phyloP scores from a whole-genome alignment of 148 eudicot genomes.

The Heliamphora exappendiculata region DNA sequence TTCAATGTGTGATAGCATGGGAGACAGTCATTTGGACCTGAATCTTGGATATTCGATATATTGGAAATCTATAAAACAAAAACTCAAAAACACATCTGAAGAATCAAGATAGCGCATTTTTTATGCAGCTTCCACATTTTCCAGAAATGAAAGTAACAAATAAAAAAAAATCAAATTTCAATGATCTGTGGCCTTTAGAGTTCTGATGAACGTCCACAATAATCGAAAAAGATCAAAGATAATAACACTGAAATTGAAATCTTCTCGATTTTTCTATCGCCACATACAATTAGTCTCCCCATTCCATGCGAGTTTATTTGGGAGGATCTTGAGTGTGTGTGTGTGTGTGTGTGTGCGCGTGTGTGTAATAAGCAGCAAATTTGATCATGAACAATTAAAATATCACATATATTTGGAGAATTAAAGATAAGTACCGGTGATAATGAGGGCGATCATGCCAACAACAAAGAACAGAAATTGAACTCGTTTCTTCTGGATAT shows the following conservation, averaged over 20 bases:
- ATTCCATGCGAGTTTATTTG: background rate
- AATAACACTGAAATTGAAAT: background rate
- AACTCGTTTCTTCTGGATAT: conserved; percentile 43
- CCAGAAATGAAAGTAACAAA: background rate
- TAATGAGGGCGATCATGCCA: conserved; percentile 48
- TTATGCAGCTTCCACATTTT: background rate
- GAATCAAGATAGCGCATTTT: background rate
- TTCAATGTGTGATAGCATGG: background rate
- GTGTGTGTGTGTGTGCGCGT: too few species aligned
- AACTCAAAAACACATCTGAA: background rate
- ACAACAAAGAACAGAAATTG: conserved; percentile 33
- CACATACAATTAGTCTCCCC: background rate
- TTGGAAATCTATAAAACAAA: background rate
- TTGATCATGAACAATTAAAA: too few species aligned
- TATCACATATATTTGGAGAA: too few species aligned
- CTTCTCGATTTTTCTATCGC: background rate
- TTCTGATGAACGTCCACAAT: background rate
- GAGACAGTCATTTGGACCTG: background rate
- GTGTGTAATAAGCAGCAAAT: too few species aligned
- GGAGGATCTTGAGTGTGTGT: background rate
- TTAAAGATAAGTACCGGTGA: too few species aligned
- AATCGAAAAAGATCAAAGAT: background rate
- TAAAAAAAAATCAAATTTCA: background rate
- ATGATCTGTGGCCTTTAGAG: background rate
- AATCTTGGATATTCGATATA: background rate